Percentiles rank a stretch among this genome's conserved stretches.
Evolutionary conservation across 306 rosid genomes (phyloP).

Genomic region (Quercus rubra): DNA sequence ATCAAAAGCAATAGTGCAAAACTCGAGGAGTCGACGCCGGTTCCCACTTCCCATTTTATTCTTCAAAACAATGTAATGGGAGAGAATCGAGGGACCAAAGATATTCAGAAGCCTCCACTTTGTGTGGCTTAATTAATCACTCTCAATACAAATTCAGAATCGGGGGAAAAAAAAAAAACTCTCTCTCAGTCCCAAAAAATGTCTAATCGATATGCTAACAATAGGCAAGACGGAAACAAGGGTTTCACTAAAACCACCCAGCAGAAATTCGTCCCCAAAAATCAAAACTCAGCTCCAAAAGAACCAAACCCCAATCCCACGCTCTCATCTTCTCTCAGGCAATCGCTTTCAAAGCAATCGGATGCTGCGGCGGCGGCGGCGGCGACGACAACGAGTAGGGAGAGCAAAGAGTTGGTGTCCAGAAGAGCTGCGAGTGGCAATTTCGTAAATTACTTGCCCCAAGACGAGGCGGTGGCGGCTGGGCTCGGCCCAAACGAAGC

Average conservation of each 20-base stretch:
- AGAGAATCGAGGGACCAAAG: too few species aligned
- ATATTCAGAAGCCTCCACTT: too few species aligned
- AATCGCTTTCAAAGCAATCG: slow-evolving; percentile 39
- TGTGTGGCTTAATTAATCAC: too few species aligned
- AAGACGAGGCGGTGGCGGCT: slow-evolving; percentile 90
- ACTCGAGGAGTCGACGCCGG: too few species aligned
- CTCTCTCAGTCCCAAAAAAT: slow-evolving; percentile 14
- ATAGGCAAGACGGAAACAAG: slow-evolving; percentile 46
- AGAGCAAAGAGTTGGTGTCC: slow-evolving; percentile 43
- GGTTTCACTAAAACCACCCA: slow-evolving; percentile 48
- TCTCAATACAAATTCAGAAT: too few species aligned
- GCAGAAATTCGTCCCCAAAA: slow-evolving; percentile 64
- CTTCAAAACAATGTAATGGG: too few species aligned
- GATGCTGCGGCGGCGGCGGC: slow-evolving; percentile 13
- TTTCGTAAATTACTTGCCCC: slow-evolving; percentile 86
- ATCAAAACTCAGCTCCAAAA: slow-evolving; percentile 23
- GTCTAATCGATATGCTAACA: slow-evolving; percentile 49
- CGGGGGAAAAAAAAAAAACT: too few species aligned
- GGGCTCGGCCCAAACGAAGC: slow-evolving; percentile 86
- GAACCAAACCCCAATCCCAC: slow-evolving; percentile 35
- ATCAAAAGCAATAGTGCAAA: too few species aligned
- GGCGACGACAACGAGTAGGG: slow-evolving; percentile 36
- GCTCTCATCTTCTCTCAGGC: slow-evolving; percentile 66
- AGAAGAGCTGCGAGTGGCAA: slow-evolving; percentile 37
- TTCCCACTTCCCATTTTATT: too few species aligned